Evolutionary conservation across 2,329 filamentous ascomycete species (phyloP).

Genomic region (Pseudogymnoascus sp.): DNA sequence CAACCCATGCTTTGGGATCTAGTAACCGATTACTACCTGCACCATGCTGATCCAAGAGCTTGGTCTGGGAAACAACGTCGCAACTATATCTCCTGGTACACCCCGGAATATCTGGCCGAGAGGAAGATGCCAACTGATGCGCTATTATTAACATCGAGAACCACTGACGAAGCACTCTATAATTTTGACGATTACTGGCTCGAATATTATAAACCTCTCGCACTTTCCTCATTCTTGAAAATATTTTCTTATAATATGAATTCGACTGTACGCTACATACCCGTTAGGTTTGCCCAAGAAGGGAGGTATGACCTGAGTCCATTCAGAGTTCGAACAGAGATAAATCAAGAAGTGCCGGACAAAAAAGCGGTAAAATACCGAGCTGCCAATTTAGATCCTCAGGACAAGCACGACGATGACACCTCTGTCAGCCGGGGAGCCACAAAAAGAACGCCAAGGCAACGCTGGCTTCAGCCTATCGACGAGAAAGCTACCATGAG

Average conservation of each 20-base stretch:
- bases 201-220: slow-evolving; percentile 88
- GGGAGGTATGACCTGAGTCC: slow-evolving; percentile 80
- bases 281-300: slow-evolving; percentile 64
- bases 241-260: slow-evolving; percentile 92
- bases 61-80: slow-evolving; percentile 59
- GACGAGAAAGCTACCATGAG: slow-evolving; percentile 32
- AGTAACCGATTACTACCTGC: slow-evolving; percentile 89
- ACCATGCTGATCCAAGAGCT: slow-evolving; percentile 74
- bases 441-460: slow-evolving; percentile 47
- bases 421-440: slow-evolving; percentile 38
- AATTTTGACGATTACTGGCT: slow-evolving; percentile 93
- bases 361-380: slow-evolving; percentile 62
- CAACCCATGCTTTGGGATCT: slow-evolving; percentile 97
- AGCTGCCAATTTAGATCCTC: slow-evolving; percentile 62
- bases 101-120: slow-evolving; percentile 61
- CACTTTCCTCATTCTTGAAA: slow-evolving; percentile 82
- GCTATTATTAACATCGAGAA: slow-evolving; percentile 41
- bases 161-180: slow-evolving; percentile 28
- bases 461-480: slow-evolving; percentile 53
- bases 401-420: slow-evolving; percentile 41
- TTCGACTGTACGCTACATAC: slow-evolving; percentile 77
- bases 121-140: slow-evolving; percentile 33
- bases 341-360: slow-evolving; percentile 51
- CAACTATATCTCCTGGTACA: slow-evolving; percentile 88
- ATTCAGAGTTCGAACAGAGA: slow-evolving; percentile 69